Evolutionary conservation across 140 eudicot species (phyloP), one percentile per base, ranked within the genome.

Genomic region (Anethum foeniculum): DNA sequence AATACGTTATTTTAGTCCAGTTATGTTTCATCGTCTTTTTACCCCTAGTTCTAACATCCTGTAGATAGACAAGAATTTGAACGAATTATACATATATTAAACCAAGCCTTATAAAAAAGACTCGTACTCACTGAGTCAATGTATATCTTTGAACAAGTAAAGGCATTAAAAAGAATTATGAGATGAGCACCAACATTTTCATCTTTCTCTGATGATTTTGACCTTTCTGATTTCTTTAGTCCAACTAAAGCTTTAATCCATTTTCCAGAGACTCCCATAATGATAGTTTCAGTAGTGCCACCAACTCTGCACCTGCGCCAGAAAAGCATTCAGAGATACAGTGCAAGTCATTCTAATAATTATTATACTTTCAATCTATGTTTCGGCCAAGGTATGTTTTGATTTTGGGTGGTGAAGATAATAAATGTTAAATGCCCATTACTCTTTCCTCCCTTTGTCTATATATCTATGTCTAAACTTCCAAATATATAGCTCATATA

Each of bases 161-260:
- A 52, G 56, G 62, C 68, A 65, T 27, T 32, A 52, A 49, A 47
- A 49, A 56, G 49, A 78, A 32, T 4, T 39, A 8, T 64, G 76
- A 39, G 81, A 81, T 32, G 32, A 52, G 73, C 77, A 87, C 86
- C 72, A 83, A 94, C 98, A 79, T 84, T 91, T 81, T 87, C 97
- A 85, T 88, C 88, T 77, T 89, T 90, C 69, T 88, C 93, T 1
- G 89, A 83, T 56, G 85, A 86, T 47, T 82, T 85, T 52, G 96
- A 85, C 77, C 87, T 94, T 43, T 94, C 97, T 62, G 92, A 84
- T 83, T 92, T 94, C 91, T 94, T 94, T 64, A 86, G 81, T 47
- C 98, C 97, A 83, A 94, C 83, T 79, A 94, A 84, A 48, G 96
- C 91, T 85, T 81, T 86, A 73, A 94, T 84, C 98, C 98, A 94